phyloP scores from a whole-genome alignment of 345 rosid species.

The Litchi chinensis region DNA sequence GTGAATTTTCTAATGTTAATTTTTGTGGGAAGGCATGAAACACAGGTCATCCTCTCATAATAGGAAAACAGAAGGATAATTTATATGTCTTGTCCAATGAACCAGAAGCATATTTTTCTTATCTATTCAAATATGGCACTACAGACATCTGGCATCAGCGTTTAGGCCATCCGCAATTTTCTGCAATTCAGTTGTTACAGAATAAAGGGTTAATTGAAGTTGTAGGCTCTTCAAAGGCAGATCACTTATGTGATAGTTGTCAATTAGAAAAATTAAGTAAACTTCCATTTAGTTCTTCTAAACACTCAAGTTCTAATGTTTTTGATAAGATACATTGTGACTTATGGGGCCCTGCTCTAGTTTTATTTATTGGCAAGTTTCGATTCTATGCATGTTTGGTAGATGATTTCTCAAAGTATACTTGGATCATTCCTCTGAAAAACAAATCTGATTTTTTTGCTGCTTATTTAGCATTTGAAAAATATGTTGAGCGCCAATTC shows the following conservation, averaged over 20 bases:
- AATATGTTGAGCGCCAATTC: conserved; percentile 15
- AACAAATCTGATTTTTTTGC: conserved; percentile 12
- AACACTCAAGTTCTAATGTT: neutral
- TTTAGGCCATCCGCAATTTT: conserved; percentile 15
- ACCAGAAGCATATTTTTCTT: neutral
- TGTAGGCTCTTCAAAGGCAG: neutral
- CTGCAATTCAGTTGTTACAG: neutral
- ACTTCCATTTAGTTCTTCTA: neutral
- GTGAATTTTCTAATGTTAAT: conserved; percentile 18
- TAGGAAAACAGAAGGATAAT: neutral
- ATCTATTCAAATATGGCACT: neutral
- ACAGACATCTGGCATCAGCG: conserved; percentile 17
- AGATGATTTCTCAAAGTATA: conserved; percentile 2
- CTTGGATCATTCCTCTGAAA: conserved; percentile 4
- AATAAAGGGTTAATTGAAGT: conserved; percentile 21
- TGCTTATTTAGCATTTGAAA: conserved; percentile 13
- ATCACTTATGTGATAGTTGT: conserved; percentile 21
- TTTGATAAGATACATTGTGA: conserved; percentile 15
- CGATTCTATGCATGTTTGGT: neutral
- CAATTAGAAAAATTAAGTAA: conserved; percentile 18
- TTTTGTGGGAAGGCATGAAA: conserved; percentile 16
- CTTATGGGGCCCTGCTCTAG: conserved; percentile 15
- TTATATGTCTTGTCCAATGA: neutral
- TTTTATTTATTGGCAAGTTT: conserved; percentile 11
- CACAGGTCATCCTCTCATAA: conserved; percentile 2